phyloP scores from a whole-genome alignment of 1,284 basidiomycete species.

The Neonothopanus nambi region DNA sequence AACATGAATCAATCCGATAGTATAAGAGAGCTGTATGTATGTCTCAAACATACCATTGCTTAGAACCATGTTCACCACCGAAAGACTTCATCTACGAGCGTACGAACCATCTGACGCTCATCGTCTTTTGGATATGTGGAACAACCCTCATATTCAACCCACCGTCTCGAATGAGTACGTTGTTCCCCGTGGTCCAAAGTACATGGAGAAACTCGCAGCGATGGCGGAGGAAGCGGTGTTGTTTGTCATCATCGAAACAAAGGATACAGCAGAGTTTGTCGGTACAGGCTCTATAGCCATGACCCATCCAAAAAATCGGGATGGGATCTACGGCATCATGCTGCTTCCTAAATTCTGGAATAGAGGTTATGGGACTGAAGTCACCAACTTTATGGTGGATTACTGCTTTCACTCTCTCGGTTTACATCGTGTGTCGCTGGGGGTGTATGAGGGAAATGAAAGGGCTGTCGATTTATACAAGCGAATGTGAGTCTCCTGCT shows the following conservation, averaged over 20 bases:
- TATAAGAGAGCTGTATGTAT: no score
- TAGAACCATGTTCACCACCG: constrained; percentile 20
- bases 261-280: constrained; percentile 34
- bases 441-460: constrained; percentile 30
- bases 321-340: constrained; percentile 28
- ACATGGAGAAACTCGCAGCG: constrained; percentile 26
- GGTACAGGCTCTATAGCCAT: constrained; percentile 35
- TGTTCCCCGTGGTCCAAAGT: constrained; percentile 26
- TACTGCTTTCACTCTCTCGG: constrained; percentile 31
- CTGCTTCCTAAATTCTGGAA: constrained; percentile 27
- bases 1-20: no score
- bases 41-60: no score
- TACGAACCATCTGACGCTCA: constrained; percentile 34
- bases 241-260: constrained; percentile 33
- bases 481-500: constrained; percentile 26
- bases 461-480: constrained; percentile 29
- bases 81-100: constrained; percentile 28
- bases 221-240: constrained; percentile 32
- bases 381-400: constrained; percentile 30
- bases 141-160: constrained; percentile 33
- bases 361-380: constrained; percentile 34
- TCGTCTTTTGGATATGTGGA: constrained; percentile 32
- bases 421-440: constrained; percentile 30
- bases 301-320: constrained; percentile 29
- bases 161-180: constrained; percentile 30